Evolutionary conservation across 441 rosid species (phyloP), one percentile per base, ranked within the genome.

Genomic region (Lepidium campestre): DNA sequence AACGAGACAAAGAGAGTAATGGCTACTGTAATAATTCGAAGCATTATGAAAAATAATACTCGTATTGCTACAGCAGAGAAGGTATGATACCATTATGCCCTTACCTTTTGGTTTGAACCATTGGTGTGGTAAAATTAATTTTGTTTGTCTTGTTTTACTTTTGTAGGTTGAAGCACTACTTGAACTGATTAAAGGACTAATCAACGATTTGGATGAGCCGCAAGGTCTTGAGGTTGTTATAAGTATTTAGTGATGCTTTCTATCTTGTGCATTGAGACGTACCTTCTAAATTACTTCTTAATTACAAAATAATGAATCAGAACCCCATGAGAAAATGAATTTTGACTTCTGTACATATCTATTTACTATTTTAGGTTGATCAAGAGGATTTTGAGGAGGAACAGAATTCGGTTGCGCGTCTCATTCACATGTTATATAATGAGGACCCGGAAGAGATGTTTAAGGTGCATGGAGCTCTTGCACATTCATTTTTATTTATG

Each of bases 361-460:
- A 71, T 47, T 46, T 62, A 34, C 31, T 23, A 52, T 5, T 69
- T 65, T 73, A 94, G 99, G 78, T 88, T 68, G 97, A 91, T 77
- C 90, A 89, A 83, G 97, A 94, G 69, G 98, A 94, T 79, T 94
- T 91, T 74, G 86, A 84, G 77, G 97, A 88, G 80, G 97, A 91
- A 80, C 99, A 94, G 79, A 91, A 85, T 82, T 87, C 97, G 56
- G 98, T 94, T 69, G 90, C 97, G 22, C 94, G 97, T 62, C 94
- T 94, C 57, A 89, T 89, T 78, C 97, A 89, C 82, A 85, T 91
- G 97, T 76, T 91, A 62, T 75, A 81, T 72, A 86, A 81, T 80
- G 96, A 91, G 65, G 96, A 91, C 66, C 82, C 82, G 23, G 99
- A 91, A 76, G 97, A 94, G 83, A 91, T 91, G 98, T 91, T 84